Evolutionary conservation across 2,329 filamentous ascomycete species (phyloP), one percentile per base, ranked within the genome.

Genomic region (Talaromyces sp.): DNA sequence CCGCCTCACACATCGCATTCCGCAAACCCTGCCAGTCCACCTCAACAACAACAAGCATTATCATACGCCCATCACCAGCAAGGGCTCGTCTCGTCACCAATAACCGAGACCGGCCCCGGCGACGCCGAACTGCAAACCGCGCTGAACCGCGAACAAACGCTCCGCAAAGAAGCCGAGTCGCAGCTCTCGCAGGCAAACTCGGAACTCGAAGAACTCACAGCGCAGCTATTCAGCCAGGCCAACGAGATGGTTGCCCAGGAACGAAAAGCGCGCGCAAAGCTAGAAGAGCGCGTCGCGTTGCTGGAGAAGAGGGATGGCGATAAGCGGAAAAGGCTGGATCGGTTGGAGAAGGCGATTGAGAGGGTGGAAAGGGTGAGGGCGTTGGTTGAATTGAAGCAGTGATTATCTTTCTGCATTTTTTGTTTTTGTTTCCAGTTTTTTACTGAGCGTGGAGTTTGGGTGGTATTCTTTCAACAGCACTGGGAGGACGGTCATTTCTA

Each of bases 171-270:
- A n/a, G 85, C 85, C 0, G 85, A 88, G 69, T 77, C 77, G 30
- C 81, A 82, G 63, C 75, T 84, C 2, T 78, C 79, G 39, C 80
- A 81, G 57, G 80, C 85, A 17, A 83, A 81, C 63, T 77, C 73
- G 1, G 85, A 88, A 71, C 78, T 88, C 32, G 85, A 88, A 66
- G 85, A 88, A 59, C 71, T 88, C 62, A 86, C 82, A 13, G 82
- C 81, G 33, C 80, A 81, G 61, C 71, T 88, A 9, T 88, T 88
- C 70, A 82, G 82, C 58, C 83, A 87, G 69, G 85, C 85, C 33
- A 88, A 88, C 63, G 85, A 88, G 72, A 87, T 88, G 85, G 85
- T 88, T 9, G 85, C 85, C 3, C 75, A 80, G 59, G 86, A 88
- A 74, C 78, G 85, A 28, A 83, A 81, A 69, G 84, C 84, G 44